Evolutionary conservation across 1,284 basidiomycete species (phyloP), one percentile per base, ranked within the genome.

Genomic region (Coriolopsis trogii): DNA sequence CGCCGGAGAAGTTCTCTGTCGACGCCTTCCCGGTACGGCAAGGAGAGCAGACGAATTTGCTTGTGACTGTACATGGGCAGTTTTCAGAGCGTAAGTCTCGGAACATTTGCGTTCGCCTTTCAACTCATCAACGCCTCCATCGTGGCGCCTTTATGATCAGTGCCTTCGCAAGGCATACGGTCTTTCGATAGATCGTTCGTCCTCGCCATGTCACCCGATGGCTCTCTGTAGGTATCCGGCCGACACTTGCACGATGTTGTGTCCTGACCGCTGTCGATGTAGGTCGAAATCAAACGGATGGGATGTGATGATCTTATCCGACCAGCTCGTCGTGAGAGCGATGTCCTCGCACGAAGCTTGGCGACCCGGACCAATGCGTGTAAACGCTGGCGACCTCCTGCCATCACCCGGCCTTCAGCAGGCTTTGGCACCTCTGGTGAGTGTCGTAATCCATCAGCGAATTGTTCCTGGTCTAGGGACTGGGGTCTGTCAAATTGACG

Each of bases 111-210:
- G 33, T 37, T 25, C 25, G 26, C 41, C 24, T 15, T 18, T 21
- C 31, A 24, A 44, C 46, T 55, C 9, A 59, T 41, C 31, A 28
- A 30, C 49, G 31, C 24, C 8, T 36, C 13, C 29, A 20, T 34
- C 13, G 15, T 10, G 10, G 16, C 20, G 8, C 9, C 29, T 42
- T 29, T 6, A 10, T 51, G 42, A n/a, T n/a, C 48, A 69, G 67
- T 65, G 41, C 66, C 66, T 41, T 56, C 61, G 4, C 49, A 59
- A 23, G 94, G 93, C 8, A 74, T 94, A 23, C 85, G 96, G 38
- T 97, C 95, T 6, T 99, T 99, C 69, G 94, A 97, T 67, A 83
- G 96, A 44, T 87, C 91, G 0, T 97, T 98, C 66, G 79, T 98
- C 43, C 78, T 99, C 10, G 87, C 87, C 2, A 89, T 92, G 16